Percentiles rank a stretch among this genome's conserved stretches.
Evolutionary conservation across 83 land plant species (phyloP).

Genomic region (Picea mariana): DNA sequence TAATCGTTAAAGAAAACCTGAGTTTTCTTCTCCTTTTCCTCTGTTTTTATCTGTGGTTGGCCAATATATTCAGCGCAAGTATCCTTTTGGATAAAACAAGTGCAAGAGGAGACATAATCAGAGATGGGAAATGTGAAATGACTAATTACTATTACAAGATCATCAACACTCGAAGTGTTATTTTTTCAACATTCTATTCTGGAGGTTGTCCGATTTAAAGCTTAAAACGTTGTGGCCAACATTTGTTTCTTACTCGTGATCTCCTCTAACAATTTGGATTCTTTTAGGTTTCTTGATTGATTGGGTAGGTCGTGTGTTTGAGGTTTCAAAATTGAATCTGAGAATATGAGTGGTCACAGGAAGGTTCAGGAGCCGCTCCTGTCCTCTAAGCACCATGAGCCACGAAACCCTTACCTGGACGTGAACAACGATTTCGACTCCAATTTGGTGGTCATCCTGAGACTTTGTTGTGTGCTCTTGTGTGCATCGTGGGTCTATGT

Average conservation of each 20-base stretch:
- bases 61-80: background rate
- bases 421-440: slow-evolving; percentile 38
- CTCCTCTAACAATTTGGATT: no score
- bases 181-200: background rate
- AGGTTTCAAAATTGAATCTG: background rate
- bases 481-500: slow-evolving; percentile 42
- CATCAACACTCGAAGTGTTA: background rate
- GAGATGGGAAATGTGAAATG: background rate
- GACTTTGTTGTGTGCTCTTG: slow-evolving; percentile 54
- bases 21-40: background rate
- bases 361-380: background rate
- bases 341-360: background rate
- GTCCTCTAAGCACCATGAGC: background rate
- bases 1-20: background rate
- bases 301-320: background rate
- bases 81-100: background rate
- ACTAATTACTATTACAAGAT: background rate
- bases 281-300: no score
- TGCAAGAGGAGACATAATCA: background rate
- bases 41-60: no score
- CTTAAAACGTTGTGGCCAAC: no score
- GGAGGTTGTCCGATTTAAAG: no score
- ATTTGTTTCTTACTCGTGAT: no score
- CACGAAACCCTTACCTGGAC: background rate
- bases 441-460: slow-evolving; percentile 69